These are phyloP conservation scores for Herpetomonas tarakana DNA, from an alignment of 208 protist genomes.

Conservation along the genomic window DNA sequence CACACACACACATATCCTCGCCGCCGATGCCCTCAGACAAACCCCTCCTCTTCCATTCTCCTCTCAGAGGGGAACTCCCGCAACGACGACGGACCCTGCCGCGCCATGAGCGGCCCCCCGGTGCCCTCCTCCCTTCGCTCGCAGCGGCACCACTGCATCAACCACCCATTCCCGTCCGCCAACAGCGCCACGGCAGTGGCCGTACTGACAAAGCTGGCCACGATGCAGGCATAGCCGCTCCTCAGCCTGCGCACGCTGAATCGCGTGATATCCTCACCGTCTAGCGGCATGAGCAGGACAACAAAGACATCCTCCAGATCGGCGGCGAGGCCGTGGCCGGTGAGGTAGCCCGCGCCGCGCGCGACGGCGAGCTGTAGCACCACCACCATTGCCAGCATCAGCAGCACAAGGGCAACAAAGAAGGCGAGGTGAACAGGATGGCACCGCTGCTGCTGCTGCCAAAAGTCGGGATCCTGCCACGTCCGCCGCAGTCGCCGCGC, in stretches of 20 bases:
- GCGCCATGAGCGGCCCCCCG: neutral
- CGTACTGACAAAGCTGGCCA: neutral
- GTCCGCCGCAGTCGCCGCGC: too few species aligned
- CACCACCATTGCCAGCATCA: neutral
- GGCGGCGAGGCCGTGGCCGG: neutral
- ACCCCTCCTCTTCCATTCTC: too few species aligned
- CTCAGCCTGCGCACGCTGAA: neutral
- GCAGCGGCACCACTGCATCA: neutral
- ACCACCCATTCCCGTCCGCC: too few species aligned
- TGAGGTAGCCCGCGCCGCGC: neutral
- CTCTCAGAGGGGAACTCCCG: too few species aligned
- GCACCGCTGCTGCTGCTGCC: neutral
- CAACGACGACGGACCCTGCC: too few species aligned
- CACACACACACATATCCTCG: too few species aligned
- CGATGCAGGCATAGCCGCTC: neutral
- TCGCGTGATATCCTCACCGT: neutral
- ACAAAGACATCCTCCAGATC: neutral
- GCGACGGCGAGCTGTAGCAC: neutral
- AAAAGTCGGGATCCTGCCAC: neutral
- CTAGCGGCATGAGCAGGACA: neutral
- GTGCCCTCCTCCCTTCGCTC: neutral
- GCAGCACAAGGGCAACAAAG: neutral
- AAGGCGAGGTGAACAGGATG: neutral
- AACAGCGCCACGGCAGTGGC: neutral
- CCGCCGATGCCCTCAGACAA: too few species aligned